These are phyloP conservation scores for Colletotrichum falcatum DNA, from an alignment of 2,329 filamentous ascomycete species.

Conservation along the genomic window DNA sequence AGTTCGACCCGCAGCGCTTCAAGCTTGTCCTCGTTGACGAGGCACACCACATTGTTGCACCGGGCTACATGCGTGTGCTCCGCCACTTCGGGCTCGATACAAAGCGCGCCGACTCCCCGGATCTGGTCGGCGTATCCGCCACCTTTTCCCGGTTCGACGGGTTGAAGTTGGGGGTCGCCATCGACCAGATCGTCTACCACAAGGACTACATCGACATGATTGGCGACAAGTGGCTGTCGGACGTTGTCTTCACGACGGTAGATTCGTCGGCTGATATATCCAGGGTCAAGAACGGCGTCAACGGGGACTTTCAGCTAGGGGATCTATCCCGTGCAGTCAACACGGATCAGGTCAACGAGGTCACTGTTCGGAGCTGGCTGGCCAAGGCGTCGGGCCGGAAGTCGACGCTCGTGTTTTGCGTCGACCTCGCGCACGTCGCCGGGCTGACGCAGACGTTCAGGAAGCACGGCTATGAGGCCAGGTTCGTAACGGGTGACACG, in stretches of 20 bases:
- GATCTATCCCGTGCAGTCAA: conserved; percentile 89
- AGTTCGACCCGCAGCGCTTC: conserved; percentile 83
- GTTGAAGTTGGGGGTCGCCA: conserved; percentile 81
- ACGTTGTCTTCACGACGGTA: conserved; percentile 95
- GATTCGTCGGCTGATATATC: conserved; percentile 84
- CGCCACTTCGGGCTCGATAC: conserved; percentile 78
- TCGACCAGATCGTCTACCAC: conserved; percentile 97
- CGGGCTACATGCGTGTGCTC: conserved; percentile 80
- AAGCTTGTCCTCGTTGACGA: conserved; percentile 96
- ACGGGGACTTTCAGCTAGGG: conserved; percentile 82
- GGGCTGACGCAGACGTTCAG: conserved; percentile 83
- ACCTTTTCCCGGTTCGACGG: conserved; percentile 85
- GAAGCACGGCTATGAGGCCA: conserved; percentile 81
- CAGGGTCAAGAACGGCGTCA: conserved; percentile 70
- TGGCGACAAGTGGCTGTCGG: conserved; percentile 88
- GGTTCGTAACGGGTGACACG: conserved; percentile 88
- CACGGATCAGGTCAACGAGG: conserved; percentile 81
- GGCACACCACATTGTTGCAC: conserved; percentile 94
- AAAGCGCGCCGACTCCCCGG: conserved; percentile 60
- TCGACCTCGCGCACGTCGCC: conserved; percentile 85
- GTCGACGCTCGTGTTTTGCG: conserved; percentile 94
- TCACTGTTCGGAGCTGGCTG: conserved; percentile 89
- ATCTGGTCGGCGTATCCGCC: conserved; percentile 91
- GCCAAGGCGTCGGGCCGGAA: conserved; percentile 78
- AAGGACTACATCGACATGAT: conserved; percentile 79